Evolutionary conservation across 208 protist genomes (phyloP), one percentile per base, ranked within the genome.

Genomic region (Phytomonas sp.): DNA sequence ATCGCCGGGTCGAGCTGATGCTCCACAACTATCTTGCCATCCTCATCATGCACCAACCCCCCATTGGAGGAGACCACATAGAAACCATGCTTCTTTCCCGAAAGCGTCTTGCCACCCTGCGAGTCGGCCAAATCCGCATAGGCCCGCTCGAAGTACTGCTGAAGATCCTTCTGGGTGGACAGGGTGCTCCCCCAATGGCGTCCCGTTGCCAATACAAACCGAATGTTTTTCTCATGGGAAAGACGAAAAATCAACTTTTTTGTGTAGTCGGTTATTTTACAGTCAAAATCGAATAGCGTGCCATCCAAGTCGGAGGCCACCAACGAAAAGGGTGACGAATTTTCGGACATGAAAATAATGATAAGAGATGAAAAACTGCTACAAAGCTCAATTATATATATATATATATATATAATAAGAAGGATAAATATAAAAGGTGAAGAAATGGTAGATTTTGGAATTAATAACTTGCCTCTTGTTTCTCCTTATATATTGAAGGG

Each of bases 271-370:
- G 80, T 81, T 23, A 91, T 66, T 1, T 60, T 37, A 34, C 85
- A 75, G 12, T 63, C 36, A 0, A 23, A 63, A 26, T 83, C 80
- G 26, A 91, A 72, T 71, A 88, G 36, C 34, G 86, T 91, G 62
- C 83, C 82, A 62, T 91, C 86, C 72, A 91, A 83, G 66, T 91
- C 86, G 42, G 80, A 83, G 56, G 86, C 82, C 11, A 88, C 83
- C 4, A 91, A 60, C 34, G 70, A 73, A 63, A 83, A 90, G 19
- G 74, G 70, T 29, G 63, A 36, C 0, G 36, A 14, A 2, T 42
- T 42, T 30, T 0, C 26, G 23, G 33, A 4, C 37, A 30, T 70
- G 5, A n/a, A 31, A 70, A 40, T 29, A n/a, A 61, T 8, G n/a
- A n/a, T 26, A 36, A 49, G 64, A 34, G 31, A 66, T 14, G 29